Conservation (phyloP, 176 grass and related monocot genomes). For the Zoysia pacifica region DNA sequence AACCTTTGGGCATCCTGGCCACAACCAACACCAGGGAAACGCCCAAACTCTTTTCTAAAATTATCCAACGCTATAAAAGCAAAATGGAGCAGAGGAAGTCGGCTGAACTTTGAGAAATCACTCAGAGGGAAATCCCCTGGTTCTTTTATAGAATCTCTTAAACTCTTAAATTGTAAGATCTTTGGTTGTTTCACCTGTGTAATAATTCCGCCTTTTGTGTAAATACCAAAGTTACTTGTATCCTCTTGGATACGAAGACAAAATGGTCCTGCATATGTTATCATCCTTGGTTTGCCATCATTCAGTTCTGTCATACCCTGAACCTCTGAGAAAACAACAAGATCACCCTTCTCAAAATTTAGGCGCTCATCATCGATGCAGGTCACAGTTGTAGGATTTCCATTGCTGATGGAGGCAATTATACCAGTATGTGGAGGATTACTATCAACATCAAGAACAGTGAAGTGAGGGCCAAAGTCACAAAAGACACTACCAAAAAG, state of each 20-base stretch:
- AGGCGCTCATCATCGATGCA: slow-evolving; percentile 71
- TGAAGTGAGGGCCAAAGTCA: slow-evolving; percentile 74
- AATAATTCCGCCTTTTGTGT: slow-evolving; percentile 72
- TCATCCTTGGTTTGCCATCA: slow-evolving; percentile 71
- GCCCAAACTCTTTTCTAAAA: slow-evolving; percentile 58
- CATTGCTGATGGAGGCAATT: slow-evolving; percentile 66
- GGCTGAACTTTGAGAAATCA: slow-evolving; percentile 67
- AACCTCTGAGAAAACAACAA: slow-evolving; percentile 78
- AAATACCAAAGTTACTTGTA: slow-evolving; percentile 62
- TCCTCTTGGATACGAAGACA: slow-evolving; percentile 66
- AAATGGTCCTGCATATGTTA: slow-evolving; percentile 48
- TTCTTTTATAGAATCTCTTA: slow-evolving; percentile 69
- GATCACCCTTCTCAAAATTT: slow-evolving; percentile 61
- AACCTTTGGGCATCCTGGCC: slow-evolving; percentile 62
- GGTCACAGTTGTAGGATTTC: slow-evolving; percentile 53
- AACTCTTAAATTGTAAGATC: slow-evolving; percentile 60
- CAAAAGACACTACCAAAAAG: slow-evolving; percentile 79
- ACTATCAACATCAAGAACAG: slow-evolving; percentile 64
- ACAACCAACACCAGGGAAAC: slow-evolving; percentile 58
- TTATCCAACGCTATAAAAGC: slow-evolving; percentile 82
- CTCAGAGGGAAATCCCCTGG: slow-evolving; percentile 69
- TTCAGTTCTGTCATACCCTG: slow-evolving; percentile 78
- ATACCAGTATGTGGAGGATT: slow-evolving; percentile 69
- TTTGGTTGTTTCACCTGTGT: slow-evolving; percentile 68
- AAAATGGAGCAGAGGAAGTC: slow-evolving; percentile 59